Conservation (phyloP, 305 asterid species). For the Solanum aculeatissimum region DNA sequence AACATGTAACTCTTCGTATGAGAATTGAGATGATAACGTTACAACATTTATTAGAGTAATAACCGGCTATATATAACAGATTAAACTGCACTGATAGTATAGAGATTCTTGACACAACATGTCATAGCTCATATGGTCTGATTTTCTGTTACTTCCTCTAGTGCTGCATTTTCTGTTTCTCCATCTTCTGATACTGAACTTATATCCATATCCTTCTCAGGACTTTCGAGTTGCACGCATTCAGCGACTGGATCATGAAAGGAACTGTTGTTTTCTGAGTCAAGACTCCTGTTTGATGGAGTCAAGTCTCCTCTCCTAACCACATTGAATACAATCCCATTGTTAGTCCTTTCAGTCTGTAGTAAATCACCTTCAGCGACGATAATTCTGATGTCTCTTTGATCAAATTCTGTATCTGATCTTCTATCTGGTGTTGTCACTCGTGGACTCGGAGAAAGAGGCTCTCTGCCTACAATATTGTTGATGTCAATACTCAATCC, state of each 20-base stretch:
- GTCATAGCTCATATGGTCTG: neutral
- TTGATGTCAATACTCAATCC: constrained; percentile 5
- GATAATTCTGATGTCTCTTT: constrained; percentile 26
- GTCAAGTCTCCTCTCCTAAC: constrained; percentile 47
- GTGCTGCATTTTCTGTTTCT: constrained; percentile 5
- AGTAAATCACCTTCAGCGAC: constrained; percentile 51
- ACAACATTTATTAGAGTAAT: neutral
- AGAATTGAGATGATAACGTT: neutral
- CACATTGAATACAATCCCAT: constrained; percentile 58
- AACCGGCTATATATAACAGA: neutral
- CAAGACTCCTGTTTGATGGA: constrained; percentile 36
- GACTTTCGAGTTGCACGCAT: constrained; percentile 44
- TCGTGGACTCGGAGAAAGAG: constrained; percentile 12
- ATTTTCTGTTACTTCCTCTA: neutral
- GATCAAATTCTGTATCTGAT: constrained; percentile 32
- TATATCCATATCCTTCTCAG: constrained; percentile 32
- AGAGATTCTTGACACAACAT: neutral
- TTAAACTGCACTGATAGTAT: neutral
- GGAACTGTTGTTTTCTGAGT: constrained; percentile 25
- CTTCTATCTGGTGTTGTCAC: constrained; percentile 26
- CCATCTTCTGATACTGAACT: constrained; percentile 38
- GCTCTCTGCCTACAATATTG: constrained; percentile 3
- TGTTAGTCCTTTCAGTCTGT: constrained; percentile 43
- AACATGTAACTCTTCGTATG: neutral
- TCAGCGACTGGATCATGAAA: constrained; percentile 29